phyloP scores from a whole-genome alignment of 1,284 basidiomycete species.

The Trametes versicolor region DNA sequence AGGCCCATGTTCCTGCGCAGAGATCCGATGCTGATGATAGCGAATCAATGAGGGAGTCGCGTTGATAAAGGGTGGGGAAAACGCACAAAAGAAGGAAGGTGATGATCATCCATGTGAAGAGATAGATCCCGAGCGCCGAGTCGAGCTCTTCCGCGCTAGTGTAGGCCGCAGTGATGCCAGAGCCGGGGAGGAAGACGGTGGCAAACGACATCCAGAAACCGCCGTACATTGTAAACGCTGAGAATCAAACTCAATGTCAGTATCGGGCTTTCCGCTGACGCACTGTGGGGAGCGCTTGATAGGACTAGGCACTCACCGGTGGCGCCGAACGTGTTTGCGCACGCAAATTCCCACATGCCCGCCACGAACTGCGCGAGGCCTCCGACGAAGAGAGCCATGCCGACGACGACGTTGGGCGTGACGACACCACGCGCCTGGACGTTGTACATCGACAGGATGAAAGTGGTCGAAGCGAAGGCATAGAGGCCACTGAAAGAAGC shows the following conservation, averaged over 20 bases:
- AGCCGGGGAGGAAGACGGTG: conserved; percentile 70
- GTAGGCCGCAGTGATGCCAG: conserved; percentile 67
- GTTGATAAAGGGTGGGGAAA: not conserved
- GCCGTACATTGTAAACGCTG: conserved; percentile 86
- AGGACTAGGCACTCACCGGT: conserved; percentile 59
- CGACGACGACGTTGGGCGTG: conserved; percentile 80
- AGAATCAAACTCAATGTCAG: conserved; percentile 32
- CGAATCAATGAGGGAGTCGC: conserved; percentile 6
- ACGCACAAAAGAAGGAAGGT: conserved; percentile 71
- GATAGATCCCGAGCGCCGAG: conserved; percentile 72
- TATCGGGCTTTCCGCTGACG: not conserved
- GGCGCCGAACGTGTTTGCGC: conserved; percentile 76
- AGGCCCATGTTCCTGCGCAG: conserved; percentile 75
- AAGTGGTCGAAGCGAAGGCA: conserved; percentile 78
- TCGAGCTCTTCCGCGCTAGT: conserved; percentile 53
- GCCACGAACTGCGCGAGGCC: conserved; percentile 84
- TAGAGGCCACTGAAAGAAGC: conserved; percentile 63
- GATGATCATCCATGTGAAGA: conserved; percentile 77
- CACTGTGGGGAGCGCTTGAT: conserved; percentile 1
- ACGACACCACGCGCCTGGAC: conserved; percentile 59
- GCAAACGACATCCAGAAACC: conserved; percentile 88
- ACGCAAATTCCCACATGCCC: conserved; percentile 86
- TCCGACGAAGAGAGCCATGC: conserved; percentile 85
- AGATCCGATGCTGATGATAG: conserved; percentile 61
- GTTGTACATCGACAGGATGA: conserved; percentile 78